Evolutionary conservation across 768 basidiomycete species (phyloP).

Genomic region (Calocybe indica): DNA sequence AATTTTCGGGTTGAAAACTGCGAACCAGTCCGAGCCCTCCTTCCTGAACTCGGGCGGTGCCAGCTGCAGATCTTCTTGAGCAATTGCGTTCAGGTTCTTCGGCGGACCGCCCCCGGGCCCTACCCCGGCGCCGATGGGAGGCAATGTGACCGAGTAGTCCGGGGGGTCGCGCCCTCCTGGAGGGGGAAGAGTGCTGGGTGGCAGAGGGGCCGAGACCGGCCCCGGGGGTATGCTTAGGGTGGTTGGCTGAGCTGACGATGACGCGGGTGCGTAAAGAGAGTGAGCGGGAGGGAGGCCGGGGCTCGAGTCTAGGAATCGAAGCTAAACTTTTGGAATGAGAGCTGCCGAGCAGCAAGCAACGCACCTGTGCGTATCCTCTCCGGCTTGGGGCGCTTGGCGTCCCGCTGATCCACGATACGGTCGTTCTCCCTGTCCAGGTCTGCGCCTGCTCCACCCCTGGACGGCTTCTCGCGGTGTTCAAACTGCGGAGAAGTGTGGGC

Average conservation of each 20-base stretch:
- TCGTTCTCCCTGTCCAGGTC: slow-evolving; percentile 4
- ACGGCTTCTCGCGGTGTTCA: too few species aligned
- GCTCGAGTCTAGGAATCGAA: background rate
- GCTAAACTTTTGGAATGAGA: background rate
- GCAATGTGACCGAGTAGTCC: background rate
- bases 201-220: too few species aligned
- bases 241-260: slow-evolving; percentile 9
- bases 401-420: background rate
- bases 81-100: too few species aligned
- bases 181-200: background rate
- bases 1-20: slow-evolving; percentile 77
- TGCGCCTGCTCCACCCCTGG: slow-evolving; percentile 5
- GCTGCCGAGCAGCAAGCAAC: background rate
- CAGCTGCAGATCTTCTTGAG: slow-evolving; percentile 17
- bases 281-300: slow-evolving; percentile 6
- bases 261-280: slow-evolving; percentile 11
- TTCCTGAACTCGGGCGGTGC: slow-evolving; percentile 54
- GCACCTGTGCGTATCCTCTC: background rate
- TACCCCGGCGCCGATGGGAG: background rate
- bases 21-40: slow-evolving; percentile 86
- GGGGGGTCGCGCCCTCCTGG: background rate
- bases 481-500: too few species aligned
- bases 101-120: too few species aligned
- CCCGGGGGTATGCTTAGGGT: too few species aligned
- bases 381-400: background rate